Evolutionary conservation across 495 filamentous ascomycete species (phyloP), one percentile per base, ranked within the genome.

Genomic region (Hypoxylon trugodes): DNA sequence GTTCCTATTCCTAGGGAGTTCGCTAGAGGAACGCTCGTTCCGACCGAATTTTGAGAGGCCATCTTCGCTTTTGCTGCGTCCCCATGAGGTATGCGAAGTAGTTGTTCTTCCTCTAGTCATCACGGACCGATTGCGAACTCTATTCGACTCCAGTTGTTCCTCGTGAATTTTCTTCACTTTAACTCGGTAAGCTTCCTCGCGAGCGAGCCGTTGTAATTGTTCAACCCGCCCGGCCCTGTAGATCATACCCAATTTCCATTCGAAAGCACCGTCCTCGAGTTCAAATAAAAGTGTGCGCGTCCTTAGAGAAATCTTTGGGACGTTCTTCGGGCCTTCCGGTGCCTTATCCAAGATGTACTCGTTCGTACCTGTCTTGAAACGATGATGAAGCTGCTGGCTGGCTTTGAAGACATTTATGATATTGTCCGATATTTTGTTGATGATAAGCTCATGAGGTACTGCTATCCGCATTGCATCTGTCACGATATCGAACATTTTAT

Each of bases 181-280:
- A 40, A 96, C 77, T 4, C 85, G 75, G 76, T 93, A 98, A 0
- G 95, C 94, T 37, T 96, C 91, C 75, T 96, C 92, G 19, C 95
- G 84, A 9, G 93, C 94, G 57, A 93, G 76, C 10, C 95, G 85
- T 69, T 97, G 94, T 69, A 87, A 84, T 75, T 97, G 92, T 68
- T 99, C 95, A 43, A 92, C 79, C 18, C 96, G 77, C 1, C 96
- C 95, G 16, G 89, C 83, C 4, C 94, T 87, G 67, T 98, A 98
- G 42, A 98, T 99, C 64, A 88, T 84, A 0, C 92, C 90, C 16
- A 99, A 81, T 69, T 97, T 97, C 89, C 93, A 97, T 71, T 99
- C 95, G 69, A 99, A 99, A 1, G 91, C 88, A 47, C 95, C 92
- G 73, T 99, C 95, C 74, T 99, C 95, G 42, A 99, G 78, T 59